Evolutionary conservation across 176 grass and related monocot species (phyloP), one percentile per base, ranked within the genome.

Genomic region (Carex scoparia): DNA sequence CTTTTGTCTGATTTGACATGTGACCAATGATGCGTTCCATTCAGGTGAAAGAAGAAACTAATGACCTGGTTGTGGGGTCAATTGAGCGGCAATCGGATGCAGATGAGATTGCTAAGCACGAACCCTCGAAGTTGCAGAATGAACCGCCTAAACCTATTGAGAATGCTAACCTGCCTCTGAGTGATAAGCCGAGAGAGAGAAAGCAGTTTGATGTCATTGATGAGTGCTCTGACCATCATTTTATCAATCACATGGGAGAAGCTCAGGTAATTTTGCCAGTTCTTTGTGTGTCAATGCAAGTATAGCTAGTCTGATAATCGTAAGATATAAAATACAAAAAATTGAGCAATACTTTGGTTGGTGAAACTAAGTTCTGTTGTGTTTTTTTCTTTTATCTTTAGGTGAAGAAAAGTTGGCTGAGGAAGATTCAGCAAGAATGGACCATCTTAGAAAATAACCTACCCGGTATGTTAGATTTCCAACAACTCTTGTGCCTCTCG

Each of bases 341-440:
- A 30, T 53, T 30, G 4, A 53, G 49, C 74, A 10, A 30, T 35
- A 79, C 19, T 58, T 55, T 56, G 12, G 53, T 56, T 76, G 51
- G 28, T 32, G 53, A 79, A 79, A 37, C 27, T 58, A 8, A 79
- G 3, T 79, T 58, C 1, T 79, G 14, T 57, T 55, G 23, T 57
- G 51, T 58, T 80, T 69, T 85, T 85, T 81, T 46, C 5, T 74
- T 46, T 71, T 81, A 18, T 84, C 0, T 33, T 85, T 88, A 99
- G 93, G 89, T 90, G 81, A 92, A 90, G 81, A 95, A 90, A 92
- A 84, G 80, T 79, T 99, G 93, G 93, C 54, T 94, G 79, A 95
- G 94, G 91, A 99, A 87, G 86, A 87, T 99, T 46, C 96, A 90
- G 53, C 90, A 94, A 62, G 96, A 99, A 86, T 99, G 96, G 96